Conservation (phyloP, 2,329 filamentous ascomycete genomes). For the Aspergillus ustus region DNA sequence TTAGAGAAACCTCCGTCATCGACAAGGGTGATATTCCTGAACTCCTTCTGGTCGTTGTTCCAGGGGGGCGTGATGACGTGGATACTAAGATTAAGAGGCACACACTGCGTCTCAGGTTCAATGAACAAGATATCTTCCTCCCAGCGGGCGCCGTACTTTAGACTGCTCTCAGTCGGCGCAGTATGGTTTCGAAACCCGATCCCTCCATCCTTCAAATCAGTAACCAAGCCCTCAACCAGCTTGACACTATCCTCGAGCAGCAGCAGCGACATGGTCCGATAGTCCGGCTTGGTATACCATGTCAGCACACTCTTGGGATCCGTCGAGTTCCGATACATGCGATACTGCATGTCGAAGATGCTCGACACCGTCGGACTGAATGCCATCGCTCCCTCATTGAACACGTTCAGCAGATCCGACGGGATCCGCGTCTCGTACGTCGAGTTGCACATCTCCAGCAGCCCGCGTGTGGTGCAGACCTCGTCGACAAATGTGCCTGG, state of each 20-base stretch:
- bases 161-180: slow-evolving; percentile 32
- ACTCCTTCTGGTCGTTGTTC: no score
- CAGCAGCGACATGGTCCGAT: slow-evolving; percentile 36
- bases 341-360: slow-evolving; percentile 50
- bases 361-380: slow-evolving; percentile 42
- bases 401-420: slow-evolving; percentile 38
- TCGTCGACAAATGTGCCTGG: background rate
- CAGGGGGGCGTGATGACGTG: background rate
- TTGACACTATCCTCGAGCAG: slow-evolving; percentile 39
- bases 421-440: slow-evolving; percentile 43
- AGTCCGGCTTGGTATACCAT: slow-evolving; percentile 26
- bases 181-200: slow-evolving; percentile 55
- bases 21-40: slow-evolving; percentile 21
- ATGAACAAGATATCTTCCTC: slow-evolving; percentile 55
- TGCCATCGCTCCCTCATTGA: slow-evolving; percentile 40
- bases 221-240: slow-evolving; percentile 51
- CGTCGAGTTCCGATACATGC: slow-evolving; percentile 25
- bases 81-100: slow-evolving; percentile 43
- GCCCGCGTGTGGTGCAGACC: background rate
- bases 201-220: slow-evolving; percentile 48
- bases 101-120: slow-evolving; percentile 51
- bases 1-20: slow-evolving; percentile 32
- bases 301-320: slow-evolving; percentile 5
- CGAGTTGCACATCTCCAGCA: slow-evolving; percentile 11
- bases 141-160: slow-evolving; percentile 46